Base-by-base conservation (phyloP, 768 basidiomycete species). In the Pisolithus microcarpus region DNA sequence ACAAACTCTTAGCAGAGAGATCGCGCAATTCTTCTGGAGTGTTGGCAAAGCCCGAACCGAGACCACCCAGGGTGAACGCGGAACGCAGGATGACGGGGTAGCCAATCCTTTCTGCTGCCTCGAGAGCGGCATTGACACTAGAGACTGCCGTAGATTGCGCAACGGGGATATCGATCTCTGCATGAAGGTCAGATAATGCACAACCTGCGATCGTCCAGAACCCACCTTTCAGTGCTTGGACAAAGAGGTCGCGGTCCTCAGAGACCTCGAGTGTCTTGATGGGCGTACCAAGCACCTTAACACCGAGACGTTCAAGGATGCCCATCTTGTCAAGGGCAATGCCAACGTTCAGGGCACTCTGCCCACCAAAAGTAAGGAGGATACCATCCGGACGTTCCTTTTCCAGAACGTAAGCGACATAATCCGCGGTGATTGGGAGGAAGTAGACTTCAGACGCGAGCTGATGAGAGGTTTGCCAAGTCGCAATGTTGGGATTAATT, bases 401-500 rank as follows among this genome's bases (percentile, higher is more conserved):
- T 75, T 99, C 96, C 66, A 98, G 75, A 24, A 99, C 92, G 64
- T 97, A 97, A 55, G 96, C 95, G 56, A 99, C 96, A 69, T 98
- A 98, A 69, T 98, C 96, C 47, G 90, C 72, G 0, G 96, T 97
- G 61, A 99, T 82, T 43, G 96, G 96, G 34, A 99, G 71, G 73
- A 98, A 99, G 73, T 98, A 99, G 58, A 98, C 92, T 66, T 97
- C 91, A 1, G 87, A 87, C 26, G 96, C 96, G 56, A 99, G 77
- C 67, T 97, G 85, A 65, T 99, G 96, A 7, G 94, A 97, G 1
- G 96, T 98, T 71, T 99, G 96, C 87, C 95, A 97, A 28, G 96
- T 98, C 39, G 96, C 95, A 57, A 98, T 97, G 65, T 99, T 98
- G 43, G 96, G 96, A 69, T 98, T 99, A 68, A 99, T 91, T 56